Conservation (phyloP, 495 filamentous ascomycete genomes). For the Xylaria intraflava region DNA sequence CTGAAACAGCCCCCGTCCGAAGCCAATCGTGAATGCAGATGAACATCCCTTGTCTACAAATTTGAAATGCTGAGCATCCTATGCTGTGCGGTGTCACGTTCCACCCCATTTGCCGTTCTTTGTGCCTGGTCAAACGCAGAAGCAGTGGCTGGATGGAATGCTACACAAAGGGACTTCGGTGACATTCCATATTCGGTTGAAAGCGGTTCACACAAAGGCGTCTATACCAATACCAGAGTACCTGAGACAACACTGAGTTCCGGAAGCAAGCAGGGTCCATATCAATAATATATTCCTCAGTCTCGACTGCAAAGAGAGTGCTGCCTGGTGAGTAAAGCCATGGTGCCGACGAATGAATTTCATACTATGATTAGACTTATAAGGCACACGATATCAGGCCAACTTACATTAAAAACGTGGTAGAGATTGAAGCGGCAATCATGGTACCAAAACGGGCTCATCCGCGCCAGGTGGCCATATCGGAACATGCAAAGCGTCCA, state of each 20-base stretch:
- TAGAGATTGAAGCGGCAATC: background rate
- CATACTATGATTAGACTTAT: background rate
- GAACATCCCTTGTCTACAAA: background rate
- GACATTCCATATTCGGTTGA: background rate
- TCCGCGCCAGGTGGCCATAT: background rate
- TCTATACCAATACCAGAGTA: background rate
- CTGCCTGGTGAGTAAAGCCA: background rate
- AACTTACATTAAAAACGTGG: background rate
- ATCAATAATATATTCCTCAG: slow-evolving; percentile 1
- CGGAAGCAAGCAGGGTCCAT: background rate
- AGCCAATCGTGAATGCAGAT: background rate
- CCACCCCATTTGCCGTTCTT: background rate
- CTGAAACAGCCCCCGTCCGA: background rate
- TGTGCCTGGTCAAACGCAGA: background rate
- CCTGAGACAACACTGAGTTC: background rate
- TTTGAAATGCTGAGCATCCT: background rate
- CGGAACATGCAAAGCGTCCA: background rate
- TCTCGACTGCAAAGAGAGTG: background rate
- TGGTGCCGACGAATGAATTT: too few species aligned
- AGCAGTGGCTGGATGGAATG: background rate
- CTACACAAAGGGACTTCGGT: background rate
- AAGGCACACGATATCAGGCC: background rate
- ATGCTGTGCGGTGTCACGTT: background rate
- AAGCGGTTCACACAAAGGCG: slow-evolving; percentile 5
- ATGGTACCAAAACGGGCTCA: background rate